Evolutionary conservation across 2,329 filamentous ascomycete species (phyloP), one percentile per base, ranked within the genome.

Genomic region (Penicillium corylophilum): DNA sequence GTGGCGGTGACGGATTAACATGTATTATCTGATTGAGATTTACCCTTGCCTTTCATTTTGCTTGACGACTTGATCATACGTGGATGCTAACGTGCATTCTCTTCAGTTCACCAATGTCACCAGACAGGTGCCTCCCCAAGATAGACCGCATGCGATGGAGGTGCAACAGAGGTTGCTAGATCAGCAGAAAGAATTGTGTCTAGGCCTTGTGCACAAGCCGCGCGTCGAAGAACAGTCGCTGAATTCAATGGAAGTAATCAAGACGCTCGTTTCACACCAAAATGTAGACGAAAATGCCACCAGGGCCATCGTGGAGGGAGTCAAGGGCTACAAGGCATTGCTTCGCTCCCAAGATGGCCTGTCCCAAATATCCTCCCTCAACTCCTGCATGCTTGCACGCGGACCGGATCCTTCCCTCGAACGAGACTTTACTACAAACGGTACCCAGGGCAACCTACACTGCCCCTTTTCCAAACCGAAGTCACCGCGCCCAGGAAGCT

Each of bases 361-460:
- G 29, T 65, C 41, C 47, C 59, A 45, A 56, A 62, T 64, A 65
- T 69, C 62, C 64, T 69, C 63, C 12, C 36, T 40, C 31, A 73
- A 71, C 61, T 68, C 66, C 29, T 76, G 74, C 54, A 64, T 71
- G 46, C 67, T 74, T 44, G 69, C 70, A 40, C 66, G 66, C 45
- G 67, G 69, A 66, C 84, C 84, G 16, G 82, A 84, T 55, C 77
- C 82, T 68, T 85, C 83, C 33, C 75, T 95, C 66, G 92, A 96
- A 74, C 88, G 88, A 74, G 92, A 96, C 72, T 96, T 96, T 64
- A 96, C 92, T 16, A 88, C 92, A 29, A 79, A 86, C 67, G 92
- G 92, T 54, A 90, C 85, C 65, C 89, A 88, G 63, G 89, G 91
- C 62, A 82, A 82, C 57, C 76, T 96, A 46, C 83, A 84, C 60